These are phyloP conservation scores for Lachancea lanzarotensis DNA, from an alignment of 805 yeast genomes.

Conservation along the genomic window DNA sequence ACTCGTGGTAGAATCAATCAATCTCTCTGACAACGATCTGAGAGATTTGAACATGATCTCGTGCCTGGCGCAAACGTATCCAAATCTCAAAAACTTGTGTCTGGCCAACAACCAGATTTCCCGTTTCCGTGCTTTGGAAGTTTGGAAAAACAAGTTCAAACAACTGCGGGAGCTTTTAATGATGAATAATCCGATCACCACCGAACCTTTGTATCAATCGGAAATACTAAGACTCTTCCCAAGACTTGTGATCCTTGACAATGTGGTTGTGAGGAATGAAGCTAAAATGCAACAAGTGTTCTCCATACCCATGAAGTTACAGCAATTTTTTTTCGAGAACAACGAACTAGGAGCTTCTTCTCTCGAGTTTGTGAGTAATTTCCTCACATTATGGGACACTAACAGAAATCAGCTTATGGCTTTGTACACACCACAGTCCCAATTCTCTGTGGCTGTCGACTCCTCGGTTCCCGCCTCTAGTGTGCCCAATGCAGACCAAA, in stretches of 20 bases:
- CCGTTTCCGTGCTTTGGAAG: constrained; percentile 54
- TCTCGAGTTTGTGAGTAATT: constrained; percentile 72
- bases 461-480: constrained; percentile 53
- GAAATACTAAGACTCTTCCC: constrained; percentile 75
- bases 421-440: constrained; percentile 76
- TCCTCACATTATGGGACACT: constrained; percentile 73
- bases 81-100: constrained; percentile 70
- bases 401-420: constrained; percentile 63
- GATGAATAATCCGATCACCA: constrained; percentile 64
- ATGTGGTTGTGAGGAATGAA: constrained; percentile 71
- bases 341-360: constrained; percentile 61
- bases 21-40: constrained; percentile 59
- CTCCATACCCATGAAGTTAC: constrained; percentile 47
- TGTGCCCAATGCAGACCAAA: constrained; percentile 29
- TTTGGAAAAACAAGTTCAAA: constrained; percentile 71
- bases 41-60: constrained; percentile 54
- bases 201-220: constrained; percentile 42
- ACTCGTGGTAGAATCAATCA: constrained; percentile 56
- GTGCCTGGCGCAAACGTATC: constrained; percentile 66
- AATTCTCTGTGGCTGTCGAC: constrained; percentile 76
- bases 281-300: constrained; percentile 45
- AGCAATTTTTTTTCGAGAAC: constrained; percentile 77
- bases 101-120: constrained; percentile 67
- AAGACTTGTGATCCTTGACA: constrained; percentile 70
- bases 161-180: constrained; percentile 70